Evolutionary conservation across 208 protist genomes (phyloP), one percentile per base, ranked within the genome.

Genomic region (Acanthamoeba sp.): DNA sequence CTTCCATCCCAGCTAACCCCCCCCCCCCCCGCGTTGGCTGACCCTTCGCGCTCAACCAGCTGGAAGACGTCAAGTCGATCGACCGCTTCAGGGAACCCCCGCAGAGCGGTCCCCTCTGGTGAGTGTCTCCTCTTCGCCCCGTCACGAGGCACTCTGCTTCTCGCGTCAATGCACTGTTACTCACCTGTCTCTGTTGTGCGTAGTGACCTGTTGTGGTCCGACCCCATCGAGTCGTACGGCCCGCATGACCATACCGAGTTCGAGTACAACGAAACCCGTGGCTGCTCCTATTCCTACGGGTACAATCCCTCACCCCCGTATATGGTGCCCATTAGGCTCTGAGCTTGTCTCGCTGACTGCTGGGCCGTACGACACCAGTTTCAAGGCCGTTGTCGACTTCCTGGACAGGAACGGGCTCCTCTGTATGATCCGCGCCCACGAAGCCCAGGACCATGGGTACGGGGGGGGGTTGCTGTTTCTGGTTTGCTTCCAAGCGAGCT

Each of bases 341-440:
- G 14, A 59, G 59, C 59, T 36, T 32, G 45, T 34, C 34, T 57
- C 52, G 22, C 27, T 48, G 18, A n/a, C 36, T 95, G 27, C 2
- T 55, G 1, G 52, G 22, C 18, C 16, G 52, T 59, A 20, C 52
- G 3, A 22, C 18, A 12, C 24, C 20, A 82, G 40, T 82, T 97
- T 98, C 94, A 93, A 90, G 48, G 98, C 98, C 7, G 97, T 97
- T 10, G 98, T 97, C 93, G 78, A 91, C n/a, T 99, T 99, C 94
- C 95, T 99, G 38, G 96, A 98, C 69, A 95, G 96, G n/a, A 99
- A 99, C 95, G 95, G 97, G n/a, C 95, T 99, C 40, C 95, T 98
- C 27, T 99, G 97, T 0, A 96, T 99, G 32, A 99, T 99, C 64
- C 97, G 99, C 84, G 98, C 98, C 12, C 99, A 99, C 96, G 99